phyloP scores from a whole-genome alignment of 805 yeast genomes.

The Cyberlindnera mycetangii region DNA sequence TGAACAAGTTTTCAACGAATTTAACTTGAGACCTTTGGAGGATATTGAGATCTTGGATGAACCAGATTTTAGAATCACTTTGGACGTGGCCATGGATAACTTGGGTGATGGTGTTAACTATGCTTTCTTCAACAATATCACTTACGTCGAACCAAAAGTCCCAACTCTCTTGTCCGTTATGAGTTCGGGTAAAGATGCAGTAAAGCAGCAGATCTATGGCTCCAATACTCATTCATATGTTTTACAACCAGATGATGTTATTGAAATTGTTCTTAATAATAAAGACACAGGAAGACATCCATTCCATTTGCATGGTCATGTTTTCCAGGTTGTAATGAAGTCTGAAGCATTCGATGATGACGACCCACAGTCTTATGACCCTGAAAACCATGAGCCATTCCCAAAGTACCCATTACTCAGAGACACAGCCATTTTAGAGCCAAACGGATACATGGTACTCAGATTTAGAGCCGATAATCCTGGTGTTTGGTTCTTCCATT shows the following conservation, averaged over 20 bases:
- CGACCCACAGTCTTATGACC: conserved; percentile 56
- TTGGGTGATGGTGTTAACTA: conserved; percentile 85
- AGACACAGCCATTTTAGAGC: conserved; percentile 76
- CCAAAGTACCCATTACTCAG: conserved; percentile 82
- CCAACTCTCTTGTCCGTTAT: conserved; percentile 82
- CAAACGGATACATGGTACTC: conserved; percentile 80
- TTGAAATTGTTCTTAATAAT: conserved; percentile 84
- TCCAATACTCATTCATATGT: conserved; percentile 75
- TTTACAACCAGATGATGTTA: conserved; percentile 48
- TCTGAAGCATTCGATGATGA: conserved; percentile 57
- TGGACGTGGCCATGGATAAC: conserved; percentile 74
- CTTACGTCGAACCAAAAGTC: conserved; percentile 77
- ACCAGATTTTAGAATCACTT: conserved; percentile 58
- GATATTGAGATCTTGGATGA: conserved; percentile 48
- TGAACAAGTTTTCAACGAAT: conserved; percentile 31
- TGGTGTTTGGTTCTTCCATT: conserved; percentile 98
- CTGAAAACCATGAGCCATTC: conserved; percentile 43
- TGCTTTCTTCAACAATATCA: conserved; percentile 91
- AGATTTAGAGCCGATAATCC: conserved; percentile 93
- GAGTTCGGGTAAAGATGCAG: conserved; percentile 60
- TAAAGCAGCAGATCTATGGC: conserved; percentile 62
- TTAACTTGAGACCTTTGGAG: conserved; percentile 39
- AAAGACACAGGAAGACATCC: conserved; percentile 93
- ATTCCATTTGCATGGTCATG: conserved; percentile 91
- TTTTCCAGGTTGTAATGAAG: conserved; percentile 78